Base-by-base conservation (phyloP, 257 asterid genomes). In the Knoxia roxburghii region DNA sequence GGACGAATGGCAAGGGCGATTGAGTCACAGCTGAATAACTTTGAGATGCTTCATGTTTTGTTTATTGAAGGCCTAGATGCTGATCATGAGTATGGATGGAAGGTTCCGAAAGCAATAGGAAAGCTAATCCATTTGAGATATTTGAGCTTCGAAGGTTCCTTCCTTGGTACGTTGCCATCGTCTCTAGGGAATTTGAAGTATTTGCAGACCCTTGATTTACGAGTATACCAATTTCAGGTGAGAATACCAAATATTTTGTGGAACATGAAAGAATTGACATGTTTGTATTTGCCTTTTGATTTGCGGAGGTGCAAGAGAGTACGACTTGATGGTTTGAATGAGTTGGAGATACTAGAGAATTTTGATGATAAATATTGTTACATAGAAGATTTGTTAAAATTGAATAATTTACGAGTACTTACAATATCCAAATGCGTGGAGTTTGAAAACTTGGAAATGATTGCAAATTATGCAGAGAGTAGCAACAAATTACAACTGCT, bases 121-220 rank as follows among this genome's bases (percentile, higher is more conserved):
- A 64, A 50, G 37, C 73, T 70, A 20, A 52, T 70, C 48, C 71
- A 65, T 54, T 32, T 75, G 61, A 70, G 73, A 35, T 70, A 75
- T 55, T 49, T 75, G 59, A 62, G 73, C 37, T 54, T 75, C 15
- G 10, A 14, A 2, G 24, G 24, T 13, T 46, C 37, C 20, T 1
- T 2, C 33, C 65, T 0, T 1, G 2, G 0, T 11, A 11, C 0
- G 15, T 41, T 75, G 39, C 73, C 79, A 52, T 61, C 65, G 12
- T 21, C 76, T 21, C 18, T 76, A 0, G 59, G 61, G 32, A 71
- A 40, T n/a, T 21, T 75, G 67, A 32, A 8, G 9, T 61, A 60
- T 33, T 58, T 76, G 18, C 65, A 67, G 8, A 51, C 72, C 15
- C 73, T 76, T 49, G 75, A 75, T 57, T 15, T 75, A 5, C 37